Conservation (phyloP, 805 yeast species). For the Phaffomyces thermotolerans region DNA sequence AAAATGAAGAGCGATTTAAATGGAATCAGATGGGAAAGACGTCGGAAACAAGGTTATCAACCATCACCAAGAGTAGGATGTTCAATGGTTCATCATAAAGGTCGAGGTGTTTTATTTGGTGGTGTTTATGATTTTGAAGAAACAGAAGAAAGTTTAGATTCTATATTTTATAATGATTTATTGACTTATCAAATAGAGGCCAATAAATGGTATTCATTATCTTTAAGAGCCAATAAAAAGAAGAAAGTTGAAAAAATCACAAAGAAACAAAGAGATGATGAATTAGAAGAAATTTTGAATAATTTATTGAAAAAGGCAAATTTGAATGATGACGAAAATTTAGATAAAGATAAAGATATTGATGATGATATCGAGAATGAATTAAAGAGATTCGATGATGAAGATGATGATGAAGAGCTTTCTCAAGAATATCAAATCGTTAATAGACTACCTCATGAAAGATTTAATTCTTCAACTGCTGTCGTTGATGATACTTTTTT, state of each 20-base stretch:
- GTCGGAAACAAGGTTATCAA: slow-evolving; percentile 81
- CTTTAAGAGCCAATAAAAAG: slow-evolving; percentile 55
- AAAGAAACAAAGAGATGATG: slow-evolving; percentile 45
- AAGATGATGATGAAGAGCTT: slow-evolving; percentile 8
- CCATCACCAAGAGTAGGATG: slow-evolving; percentile 96
- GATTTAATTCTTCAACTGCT: slow-evolving; percentile 81
- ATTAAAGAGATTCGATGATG: slow-evolving; percentile 35
- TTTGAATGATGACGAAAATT: slow-evolving; percentile 38
- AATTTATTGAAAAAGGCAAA: slow-evolving; percentile 68
- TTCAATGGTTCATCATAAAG: slow-evolving; percentile 80
- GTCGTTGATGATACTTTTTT: slow-evolving; percentile 79
- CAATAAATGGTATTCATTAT: slow-evolving; percentile 80
- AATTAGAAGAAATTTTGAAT: slow-evolving; percentile 75
- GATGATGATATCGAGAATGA: slow-evolving; percentile 45
- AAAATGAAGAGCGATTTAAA: slow-evolving; percentile 77
- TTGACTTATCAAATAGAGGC: slow-evolving; percentile 77
- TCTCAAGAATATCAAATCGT: slow-evolving; percentile 33
- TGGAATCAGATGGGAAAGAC: slow-evolving; percentile 79
- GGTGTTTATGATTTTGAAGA: slow-evolving; percentile 95
- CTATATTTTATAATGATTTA: slow-evolving; percentile 74
- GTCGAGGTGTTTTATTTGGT: slow-evolving; percentile 89
- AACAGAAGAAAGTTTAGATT: slow-evolving; percentile 85
- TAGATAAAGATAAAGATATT: slow-evolving; percentile 35
- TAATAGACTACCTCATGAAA: slow-evolving; percentile 70
- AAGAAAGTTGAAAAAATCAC: slow-evolving; percentile 37